phyloP scores from a whole-genome alignment of 2,329 filamentous ascomycete species.

The Diaporthe ampelina region DNA sequence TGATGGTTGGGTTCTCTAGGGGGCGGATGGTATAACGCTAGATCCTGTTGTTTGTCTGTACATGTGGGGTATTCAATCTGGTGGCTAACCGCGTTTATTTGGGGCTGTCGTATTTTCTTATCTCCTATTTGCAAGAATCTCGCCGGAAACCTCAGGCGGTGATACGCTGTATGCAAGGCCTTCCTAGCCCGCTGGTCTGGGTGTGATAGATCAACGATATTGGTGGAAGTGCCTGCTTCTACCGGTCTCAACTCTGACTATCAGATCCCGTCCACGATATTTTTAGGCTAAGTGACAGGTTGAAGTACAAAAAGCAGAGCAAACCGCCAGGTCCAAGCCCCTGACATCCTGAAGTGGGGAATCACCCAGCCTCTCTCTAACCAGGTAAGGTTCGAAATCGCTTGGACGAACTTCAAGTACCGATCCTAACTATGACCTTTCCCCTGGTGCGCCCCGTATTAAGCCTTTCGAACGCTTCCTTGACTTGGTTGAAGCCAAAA shows the following conservation, averaged over 20 bases:
- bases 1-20: background rate
- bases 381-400: background rate
- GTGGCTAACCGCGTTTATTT: background rate
- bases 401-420: background rate
- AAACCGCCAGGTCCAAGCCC: background rate
- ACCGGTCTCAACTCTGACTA: background rate
- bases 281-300: background rate
- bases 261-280: background rate
- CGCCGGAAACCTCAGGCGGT: background rate
- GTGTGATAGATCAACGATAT: background rate
- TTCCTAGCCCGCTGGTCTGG: background rate
- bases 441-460: constrained; percentile 16
- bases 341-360: no score
- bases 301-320: background rate
- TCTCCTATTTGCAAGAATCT: background rate
- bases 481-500: constrained; percentile 15
- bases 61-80: background rate
- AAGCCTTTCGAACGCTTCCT: constrained; percentile 21
- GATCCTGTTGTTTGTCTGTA: background rate
- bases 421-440: constrained; percentile 1
- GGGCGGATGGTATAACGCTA: background rate
- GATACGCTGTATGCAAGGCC: background rate
- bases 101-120: background rate
- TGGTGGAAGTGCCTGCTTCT: background rate
- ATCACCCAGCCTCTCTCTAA: no score